Evolutionary conservation across 2,329 filamentous ascomycete species (phyloP), one percentile per base, ranked within the genome.

Genomic region (Fusarium guadeloupense): DNA sequence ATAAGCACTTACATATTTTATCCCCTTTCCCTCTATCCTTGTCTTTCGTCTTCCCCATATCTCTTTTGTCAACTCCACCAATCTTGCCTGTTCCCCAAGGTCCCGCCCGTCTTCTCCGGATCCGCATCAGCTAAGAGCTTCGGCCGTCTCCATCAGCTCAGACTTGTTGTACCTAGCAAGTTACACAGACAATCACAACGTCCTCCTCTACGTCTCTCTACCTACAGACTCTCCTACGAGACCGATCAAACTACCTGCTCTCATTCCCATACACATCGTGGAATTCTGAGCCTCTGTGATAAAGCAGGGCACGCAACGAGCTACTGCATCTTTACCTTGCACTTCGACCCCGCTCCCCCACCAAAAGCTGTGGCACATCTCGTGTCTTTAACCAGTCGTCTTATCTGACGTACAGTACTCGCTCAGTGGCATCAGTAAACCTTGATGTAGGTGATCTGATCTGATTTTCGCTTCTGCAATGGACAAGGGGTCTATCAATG

Each of bases 401-500:
- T 67, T 67, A 69, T 69, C 67, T 69, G 64, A 67, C 67, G 67
- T 66, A 68, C 48, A 59, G 55, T 31, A 45, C 62, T 65, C 50
- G 30, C 47, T 42, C 62, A 58, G 60, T 59, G 45, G 62, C 46
- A 64, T 66, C 62, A 57, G 60, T 58, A 49, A 64, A 66, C 59
- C 51, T 65, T 57, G 54, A 59, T 53, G 68, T 70, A 55, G 35
- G 68, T 69, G 66, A 70, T 66, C 68, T 70, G 66, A 59, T 66
- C 68, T 70, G 68, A 68, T 68, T 57, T 35, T 68, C 53, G 66
- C 50, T 53, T 62, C 46, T 56, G 43, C 45, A 46, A 43, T 35
- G 50, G 62, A 59, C 41, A 66, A 43, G 54, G 53, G 50, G 49
- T 45, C 47, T 57, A 21, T 47, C 30, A 42, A 34, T 34, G 43